Base-by-base conservation (phyloP, 495 filamentous ascomycete species). In the Penicillium lagena region DNA sequence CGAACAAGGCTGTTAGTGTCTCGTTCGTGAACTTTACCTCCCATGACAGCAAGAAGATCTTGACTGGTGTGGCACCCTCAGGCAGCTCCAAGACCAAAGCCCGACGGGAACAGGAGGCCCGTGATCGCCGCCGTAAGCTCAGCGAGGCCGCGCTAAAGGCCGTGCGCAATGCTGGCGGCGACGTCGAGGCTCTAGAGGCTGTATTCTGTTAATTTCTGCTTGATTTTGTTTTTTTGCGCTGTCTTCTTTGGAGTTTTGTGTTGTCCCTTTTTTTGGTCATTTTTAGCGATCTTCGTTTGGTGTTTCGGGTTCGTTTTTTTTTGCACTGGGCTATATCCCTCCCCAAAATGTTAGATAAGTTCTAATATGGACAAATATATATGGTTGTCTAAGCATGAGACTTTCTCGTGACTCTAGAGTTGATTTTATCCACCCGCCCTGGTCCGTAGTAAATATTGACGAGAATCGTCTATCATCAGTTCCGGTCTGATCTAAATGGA, bases 21-120 rank as follows among this genome's bases (percentile, higher is more conserved):
- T 82, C 80, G 1, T 98, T 98, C 55, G 87, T 95, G 43, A 97
- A 97, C 62, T 95, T 83, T 66, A 96, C 90, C n/a, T 80, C 89
- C 0, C 58, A 73, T 11, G 94, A 98, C 62, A 83, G 80, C 59
- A 70, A 75, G 31, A 81, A 82, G 59, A 87, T 98, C 14, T 76
- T 98, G 58, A 88, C 79, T 12, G 91, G 91, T 7, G 93, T 98
- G 9, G 93, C 93, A 40, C 93, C 93, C 11, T 86, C 81, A 40
- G 93, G 93, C 31, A 87, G 81, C 52, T 86, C 80, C 40, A 96
- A 97, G 75, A 98, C 93, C 27, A 96, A 96, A 58, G 89, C 89
- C 37, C 68, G 90, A 35, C 69, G 93, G 46, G 93, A 96, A 68
- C 80, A 85, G 56, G 90, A 94, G 70, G 89, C 89, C 9, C 70